Evolutionary conservation across 495 filamentous ascomycete species (phyloP), one percentile per base, ranked within the genome.

Genomic region (Lentithecium fluviatile): DNA sequence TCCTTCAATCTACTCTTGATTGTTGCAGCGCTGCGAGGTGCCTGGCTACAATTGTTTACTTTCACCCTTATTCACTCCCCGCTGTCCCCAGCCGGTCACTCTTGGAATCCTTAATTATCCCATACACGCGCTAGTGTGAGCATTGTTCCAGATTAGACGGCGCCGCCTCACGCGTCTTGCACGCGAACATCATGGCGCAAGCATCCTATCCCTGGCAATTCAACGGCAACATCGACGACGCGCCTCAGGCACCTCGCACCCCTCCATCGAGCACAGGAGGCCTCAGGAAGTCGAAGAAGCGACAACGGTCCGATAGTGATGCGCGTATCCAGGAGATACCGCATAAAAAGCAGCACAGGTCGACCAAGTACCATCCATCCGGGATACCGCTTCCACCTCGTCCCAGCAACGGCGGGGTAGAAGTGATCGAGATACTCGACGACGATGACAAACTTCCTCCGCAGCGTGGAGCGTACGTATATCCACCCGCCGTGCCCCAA

Each of bases 381-480:
- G 40, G 13, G 19, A 43, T 43, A 20, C 40, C 15, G 40, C 40
- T 3, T 43, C 15, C 40, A 6, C 40, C 13, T 20, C 13, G 4
- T 13, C 5, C 13, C 4, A 43, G 6, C 15, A 4, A 15, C 4
- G 40, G 40, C 40, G 3, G 3, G 4, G 17, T 42, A 7, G 55
- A 58, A 12, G 23, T 47, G 6, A 58, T 58, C 26, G 48, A 20
- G 19, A 43, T 58, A 21, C 40, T 58, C 6, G 55, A 58, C 26
- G 45, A 49, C 34, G 55, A 58, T 23, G 29, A 11, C 6, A 6
- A 17, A 25, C 6, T 19, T 26, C n/a, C 17, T 6, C 46, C 15
- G 34, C 49, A 6, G 19, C 13, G 13, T 25, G 29, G 49, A 32
- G 24, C 13, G 10, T 5, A 20, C 8, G 2, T 7, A 2, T 19